Evolutionary conservation across 164 flowering plant species (phyloP).

Genomic region (Vitis rupestris): DNA sequence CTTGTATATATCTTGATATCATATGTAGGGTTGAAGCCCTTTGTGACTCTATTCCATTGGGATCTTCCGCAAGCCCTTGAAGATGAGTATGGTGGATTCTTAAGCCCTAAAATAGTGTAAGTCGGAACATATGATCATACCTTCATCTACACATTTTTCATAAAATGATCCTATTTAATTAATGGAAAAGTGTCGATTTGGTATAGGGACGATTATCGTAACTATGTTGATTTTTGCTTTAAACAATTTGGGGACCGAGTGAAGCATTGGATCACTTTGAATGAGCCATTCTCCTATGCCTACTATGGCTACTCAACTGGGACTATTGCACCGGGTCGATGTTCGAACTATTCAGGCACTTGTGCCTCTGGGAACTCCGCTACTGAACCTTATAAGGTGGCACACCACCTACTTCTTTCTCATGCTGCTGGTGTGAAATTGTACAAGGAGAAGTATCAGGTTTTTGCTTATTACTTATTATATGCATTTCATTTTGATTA

Average conservation of each 20-base stretch:
- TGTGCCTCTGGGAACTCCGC: constrained; percentile 7
- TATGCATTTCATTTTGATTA: no score
- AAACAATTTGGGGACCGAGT: constrained; percentile 16
- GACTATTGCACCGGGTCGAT: constrained; percentile 22
- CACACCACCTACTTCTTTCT: background rate
- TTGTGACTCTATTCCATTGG: constrained; percentile 38
- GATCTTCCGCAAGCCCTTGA: constrained; percentile 48
- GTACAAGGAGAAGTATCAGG: background rate
- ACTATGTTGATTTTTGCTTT: no score
- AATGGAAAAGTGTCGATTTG: no score
- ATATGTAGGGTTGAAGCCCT: constrained; percentile 31
- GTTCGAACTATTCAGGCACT: constrained; percentile 24
- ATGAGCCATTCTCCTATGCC: constrained; percentile 18
- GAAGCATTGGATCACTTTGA: constrained; percentile 29
- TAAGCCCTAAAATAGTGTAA: constrained; percentile 31
- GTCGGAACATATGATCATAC: background rate
- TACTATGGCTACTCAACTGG: constrained; percentile 15
- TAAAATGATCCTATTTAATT: background rate
- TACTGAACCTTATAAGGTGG: constrained; percentile 1
- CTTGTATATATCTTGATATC: no score
- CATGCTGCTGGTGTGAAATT: no score
- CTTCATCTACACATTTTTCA: background rate
- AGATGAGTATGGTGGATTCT: constrained; percentile 41
- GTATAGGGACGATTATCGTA: no score
- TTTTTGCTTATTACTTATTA: background rate